Evolutionary conservation across 1,139 yeast species (phyloP).

Genomic region (Schizosaccharomyces versatilis): DNA sequence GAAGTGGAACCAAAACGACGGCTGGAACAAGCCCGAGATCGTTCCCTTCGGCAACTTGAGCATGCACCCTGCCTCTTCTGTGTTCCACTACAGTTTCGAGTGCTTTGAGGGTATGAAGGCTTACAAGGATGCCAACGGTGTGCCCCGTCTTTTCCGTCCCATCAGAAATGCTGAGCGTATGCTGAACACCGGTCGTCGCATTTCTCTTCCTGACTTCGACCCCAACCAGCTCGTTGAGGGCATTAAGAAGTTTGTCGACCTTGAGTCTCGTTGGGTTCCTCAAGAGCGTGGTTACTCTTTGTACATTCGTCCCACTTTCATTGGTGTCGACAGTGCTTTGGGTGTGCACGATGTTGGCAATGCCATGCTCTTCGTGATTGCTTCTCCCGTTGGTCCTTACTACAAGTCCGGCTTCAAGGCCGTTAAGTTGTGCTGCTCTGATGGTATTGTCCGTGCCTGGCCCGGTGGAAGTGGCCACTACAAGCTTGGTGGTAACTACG

Average conservation of each 20-base stretch:
- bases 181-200: constrained; percentile 70
- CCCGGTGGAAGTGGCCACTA: constrained; percentile 95
- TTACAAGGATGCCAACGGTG: constrained; percentile 33
- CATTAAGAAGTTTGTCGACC: constrained; percentile 47
- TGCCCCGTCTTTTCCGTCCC: constrained; percentile 69
- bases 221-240: constrained; percentile 50
- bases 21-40: constrained; percentile 76
- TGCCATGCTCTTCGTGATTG: constrained; percentile 66
- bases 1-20: constrained; percentile 55
- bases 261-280: constrained; percentile 65
- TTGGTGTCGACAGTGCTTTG: constrained; percentile 69
- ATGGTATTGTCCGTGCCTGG: constrained; percentile 92
- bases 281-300: constrained; percentile 67
- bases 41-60: constrained; percentile 57
- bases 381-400: constrained; percentile 88
- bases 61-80: constrained; percentile 71
- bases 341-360: constrained; percentile 66
- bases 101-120: constrained; percentile 94
- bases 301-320: constrained; percentile 81
- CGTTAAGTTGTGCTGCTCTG: constrained; percentile 79
- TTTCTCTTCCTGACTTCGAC: constrained; percentile 70
- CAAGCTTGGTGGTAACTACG: constrained; percentile 93
- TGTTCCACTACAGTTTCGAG: constrained; percentile 86
- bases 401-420: constrained; percentile 86
- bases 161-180: constrained; percentile 79